A percentile compares a stretch with the other conserved stretches of the same genome.
Evolutionary conservation across 2,329 filamentous ascomycete genomes (phyloP).

Genomic region (Clarireedia paspali): DNA sequence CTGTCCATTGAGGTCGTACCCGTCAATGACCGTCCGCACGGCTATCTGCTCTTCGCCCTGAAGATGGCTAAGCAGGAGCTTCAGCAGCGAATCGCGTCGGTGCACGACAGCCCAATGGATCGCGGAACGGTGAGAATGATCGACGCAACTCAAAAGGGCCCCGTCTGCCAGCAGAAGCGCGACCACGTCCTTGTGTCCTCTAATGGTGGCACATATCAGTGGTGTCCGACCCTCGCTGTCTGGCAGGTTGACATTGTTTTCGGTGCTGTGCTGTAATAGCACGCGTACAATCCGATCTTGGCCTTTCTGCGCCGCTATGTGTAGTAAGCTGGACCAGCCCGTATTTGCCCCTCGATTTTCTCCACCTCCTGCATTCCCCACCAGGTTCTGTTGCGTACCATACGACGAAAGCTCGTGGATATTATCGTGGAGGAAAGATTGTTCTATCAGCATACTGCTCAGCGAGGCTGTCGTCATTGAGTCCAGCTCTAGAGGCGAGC

Average conservation of each 20-base stretch:
- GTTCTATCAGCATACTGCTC: too few relatives aligned
- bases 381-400: too few relatives aligned
- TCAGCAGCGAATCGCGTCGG: not conserved
- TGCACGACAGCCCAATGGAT: not conserved
- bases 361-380: too few relatives aligned
- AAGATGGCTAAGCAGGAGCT: not conserved
- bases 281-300: not conserved
- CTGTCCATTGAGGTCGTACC: constrained; percentile 11
- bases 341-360: not conserved
- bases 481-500: too few relatives aligned
- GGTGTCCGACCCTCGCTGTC: not conserved
- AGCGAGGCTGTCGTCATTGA: too few relatives aligned
- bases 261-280: not conserved
- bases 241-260: not conserved
- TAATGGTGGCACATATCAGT: not conserved
- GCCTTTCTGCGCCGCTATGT: not conserved
- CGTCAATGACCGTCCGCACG: constrained; percentile 3
- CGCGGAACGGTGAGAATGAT: not conserved
- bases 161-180: not conserved
- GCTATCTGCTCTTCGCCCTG: not conserved
- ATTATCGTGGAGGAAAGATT: too few relatives aligned
- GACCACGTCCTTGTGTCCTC: not conserved
- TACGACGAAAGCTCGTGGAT: too few relatives aligned
- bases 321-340: not conserved
- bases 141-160: not conserved